Evolutionary conservation across 1,284 basidiomycete genomes (phyloP), one percentile per base, ranked within the genome.

Genomic region (Takashimella tepidaria): DNA sequence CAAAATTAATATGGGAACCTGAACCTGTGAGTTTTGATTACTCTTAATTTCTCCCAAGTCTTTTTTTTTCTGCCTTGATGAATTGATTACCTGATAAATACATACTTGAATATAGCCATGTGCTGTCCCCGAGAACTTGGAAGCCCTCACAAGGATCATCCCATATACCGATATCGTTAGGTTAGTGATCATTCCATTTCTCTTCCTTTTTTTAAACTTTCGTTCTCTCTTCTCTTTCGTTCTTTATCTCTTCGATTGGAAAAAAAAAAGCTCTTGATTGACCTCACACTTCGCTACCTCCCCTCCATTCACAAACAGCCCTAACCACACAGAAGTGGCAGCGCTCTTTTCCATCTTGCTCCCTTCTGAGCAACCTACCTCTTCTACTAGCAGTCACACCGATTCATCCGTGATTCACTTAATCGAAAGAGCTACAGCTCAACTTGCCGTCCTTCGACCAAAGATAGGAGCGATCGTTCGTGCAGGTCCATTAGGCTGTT

Each of bases 261-360:
- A n/a, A n/a, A n/a, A n/a, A n/a, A n/a, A n/a, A n/a, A n/a, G n/a
- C n/a, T n/a, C n/a, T n/a, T n/a, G n/a, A n/a, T n/a, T n/a, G n/a
- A n/a, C n/a, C n/a, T n/a, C n/a, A n/a, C n/a, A n/a, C n/a, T n/a
- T n/a, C n/a, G n/a, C n/a, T 16, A 37, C 31, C 31, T 37, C 31
- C 31, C 31, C 31, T 25, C n/a, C 21, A 47, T 53, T n/a, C n/a
- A n/a, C n/a, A n/a, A n/a, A n/a, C n/a, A 72, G 72, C 25, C 73
- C 74, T 8, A 74, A 76, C 47, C 73, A 76, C 55, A 62, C 66
- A 21, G 74, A 76, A 55, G 66, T 67, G 1, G 51, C 70, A 24
- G 45, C 57, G 2, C 60, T 75, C 20, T 62, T 69, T 41, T 56
- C 49, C 42, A 50, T 56, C 40, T 10, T 51, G n/a, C 47, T 46